phyloP scores from a whole-genome alignment of 1,284 basidiomycete species.

The Leccinum fallax region DNA sequence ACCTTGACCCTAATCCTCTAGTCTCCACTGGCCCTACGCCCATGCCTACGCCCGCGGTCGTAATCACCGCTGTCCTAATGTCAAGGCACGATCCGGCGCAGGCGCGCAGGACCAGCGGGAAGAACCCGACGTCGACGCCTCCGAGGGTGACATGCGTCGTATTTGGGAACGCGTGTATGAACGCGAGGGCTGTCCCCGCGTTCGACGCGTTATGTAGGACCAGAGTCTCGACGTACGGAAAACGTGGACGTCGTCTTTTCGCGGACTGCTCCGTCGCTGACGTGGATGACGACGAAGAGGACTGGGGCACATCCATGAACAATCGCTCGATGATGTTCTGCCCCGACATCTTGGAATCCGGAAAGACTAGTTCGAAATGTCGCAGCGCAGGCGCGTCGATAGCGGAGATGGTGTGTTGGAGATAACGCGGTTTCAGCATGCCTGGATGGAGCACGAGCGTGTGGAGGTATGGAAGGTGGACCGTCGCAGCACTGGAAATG shows the following conservation, averaged over 20 bases:
- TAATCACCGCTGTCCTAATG: not conserved
- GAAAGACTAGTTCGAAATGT: slow-evolving; percentile 37
- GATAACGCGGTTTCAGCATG: slow-evolving; percentile 35
- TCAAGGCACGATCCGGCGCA: not conserved
- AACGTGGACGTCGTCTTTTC: slow-evolving; percentile 22
- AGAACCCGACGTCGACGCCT: slow-evolving; percentile 29
- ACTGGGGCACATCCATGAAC: slow-evolving; percentile 18
- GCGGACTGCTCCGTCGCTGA: not conserved
- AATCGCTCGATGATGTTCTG: slow-evolving; percentile 27
- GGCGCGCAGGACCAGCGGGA: slow-evolving; percentile 18
- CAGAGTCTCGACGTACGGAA: slow-evolving; percentile 29
- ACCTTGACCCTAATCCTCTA: not conserved
- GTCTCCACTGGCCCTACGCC: slow-evolving; percentile 5
- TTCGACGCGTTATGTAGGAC: slow-evolving; percentile 33
- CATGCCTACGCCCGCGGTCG: not conserved
- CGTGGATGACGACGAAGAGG: slow-evolving; percentile 5
- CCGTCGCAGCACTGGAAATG: not conserved
- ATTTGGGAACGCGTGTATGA: slow-evolving; percentile 31
- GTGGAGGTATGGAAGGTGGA: slow-evolving; percentile 31
- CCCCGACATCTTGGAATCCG: slow-evolving; percentile 32
- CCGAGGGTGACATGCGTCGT: slow-evolving; percentile 27
- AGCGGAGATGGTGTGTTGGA: slow-evolving; percentile 34
- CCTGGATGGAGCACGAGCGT: slow-evolving; percentile 34
- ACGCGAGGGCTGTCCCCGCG: slow-evolving; percentile 23
- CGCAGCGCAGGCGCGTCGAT: slow-evolving; percentile 31